Percentiles rank a stretch among this genome's conserved stretches.
phyloP scores from a whole-genome alignment of 169 alveolate genomes.

The Plasmodium coatneyi region DNA sequence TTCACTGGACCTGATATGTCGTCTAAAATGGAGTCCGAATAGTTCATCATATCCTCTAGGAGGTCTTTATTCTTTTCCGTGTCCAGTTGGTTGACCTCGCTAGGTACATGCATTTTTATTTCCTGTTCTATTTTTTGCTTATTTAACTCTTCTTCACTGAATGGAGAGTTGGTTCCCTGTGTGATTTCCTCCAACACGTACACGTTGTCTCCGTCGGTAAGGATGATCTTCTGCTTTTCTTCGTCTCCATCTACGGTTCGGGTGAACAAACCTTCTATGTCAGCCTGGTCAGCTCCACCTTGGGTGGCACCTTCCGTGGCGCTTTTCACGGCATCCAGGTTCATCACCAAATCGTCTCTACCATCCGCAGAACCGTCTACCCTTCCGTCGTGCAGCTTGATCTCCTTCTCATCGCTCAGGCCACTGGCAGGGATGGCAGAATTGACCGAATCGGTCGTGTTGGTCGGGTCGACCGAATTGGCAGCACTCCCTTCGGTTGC shows the following conservation, averaged over 20 bases:
- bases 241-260: background rate
- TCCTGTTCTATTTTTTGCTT: background rate
- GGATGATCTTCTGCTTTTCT: conserved; percentile 38
- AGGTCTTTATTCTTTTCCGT: background rate
- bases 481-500: background rate
- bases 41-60: background rate
- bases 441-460: background rate
- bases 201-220: conserved; percentile 50
- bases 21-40: background rate
- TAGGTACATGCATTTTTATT: conserved; percentile 60
- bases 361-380: background rate
- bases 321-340: background rate
- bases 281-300: background rate
- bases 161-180: background rate
- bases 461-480: background rate
- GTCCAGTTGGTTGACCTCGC: background rate
- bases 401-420: background rate
- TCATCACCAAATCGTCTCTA: background rate
- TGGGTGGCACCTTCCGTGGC: background rate
- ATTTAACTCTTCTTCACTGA: conserved; percentile 20
- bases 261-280: background rate
- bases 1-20: background rate
- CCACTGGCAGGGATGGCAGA: background rate
- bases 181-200: conserved; percentile 40
- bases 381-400: background rate